A percentile compares a stretch with the other conserved stretches of the same genome.
phyloP scores from a whole-genome alignment of 2,329 filamentous ascomycete species.

The Emmonsiellopsis sp. region DNA sequence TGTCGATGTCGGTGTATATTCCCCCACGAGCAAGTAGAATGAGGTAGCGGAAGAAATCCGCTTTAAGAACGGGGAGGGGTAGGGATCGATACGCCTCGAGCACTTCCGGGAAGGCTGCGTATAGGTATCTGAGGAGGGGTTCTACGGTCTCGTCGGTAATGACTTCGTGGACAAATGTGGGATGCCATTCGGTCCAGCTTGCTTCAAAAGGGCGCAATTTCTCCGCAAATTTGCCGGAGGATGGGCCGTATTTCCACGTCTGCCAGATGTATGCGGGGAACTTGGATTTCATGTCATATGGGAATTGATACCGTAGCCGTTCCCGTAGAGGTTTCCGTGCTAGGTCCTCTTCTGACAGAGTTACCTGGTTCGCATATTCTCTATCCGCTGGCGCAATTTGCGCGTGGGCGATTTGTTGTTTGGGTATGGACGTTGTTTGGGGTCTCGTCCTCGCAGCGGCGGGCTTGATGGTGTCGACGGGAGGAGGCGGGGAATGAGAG shows the following conservation, averaged over 20 bases:
- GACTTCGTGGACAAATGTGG: slow-evolving; percentile 90
- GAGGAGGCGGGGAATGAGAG: slow-evolving; percentile 46
- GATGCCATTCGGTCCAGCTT: slow-evolving; percentile 80
- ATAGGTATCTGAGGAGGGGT: slow-evolving; percentile 75
- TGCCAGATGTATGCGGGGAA: slow-evolving; percentile 99
- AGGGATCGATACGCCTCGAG: slow-evolving; percentile 66
- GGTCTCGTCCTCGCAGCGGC: too few species aligned
- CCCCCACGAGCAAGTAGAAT: slow-evolving; percentile 69
- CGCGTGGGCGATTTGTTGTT: neutral
- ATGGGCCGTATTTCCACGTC: slow-evolving; percentile 87
- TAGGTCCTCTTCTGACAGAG: slow-evolving; percentile 61
- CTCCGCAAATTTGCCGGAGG: slow-evolving; percentile 63
- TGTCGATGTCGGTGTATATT: slow-evolving; percentile 91
- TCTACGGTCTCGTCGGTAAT: slow-evolving; percentile 83
- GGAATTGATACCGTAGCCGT: slow-evolving; percentile 83
- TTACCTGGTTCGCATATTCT: slow-evolving; percentile 24
- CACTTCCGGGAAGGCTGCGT: slow-evolving; percentile 71
- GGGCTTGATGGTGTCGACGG: slow-evolving; percentile 14
- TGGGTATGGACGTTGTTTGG: too few species aligned
- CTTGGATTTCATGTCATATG: slow-evolving; percentile 78
- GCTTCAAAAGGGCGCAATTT: slow-evolving; percentile 74
- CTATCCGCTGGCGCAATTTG: neutral
- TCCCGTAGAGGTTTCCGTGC: slow-evolving; percentile 65
- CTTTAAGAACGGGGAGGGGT: slow-evolving; percentile 66
- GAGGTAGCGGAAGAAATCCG: slow-evolving; percentile 69